These are phyloP conservation scores for Boletus sensibilis DNA, from an alignment of 768 basidiomycete species.

Conservation along the genomic window DNA sequence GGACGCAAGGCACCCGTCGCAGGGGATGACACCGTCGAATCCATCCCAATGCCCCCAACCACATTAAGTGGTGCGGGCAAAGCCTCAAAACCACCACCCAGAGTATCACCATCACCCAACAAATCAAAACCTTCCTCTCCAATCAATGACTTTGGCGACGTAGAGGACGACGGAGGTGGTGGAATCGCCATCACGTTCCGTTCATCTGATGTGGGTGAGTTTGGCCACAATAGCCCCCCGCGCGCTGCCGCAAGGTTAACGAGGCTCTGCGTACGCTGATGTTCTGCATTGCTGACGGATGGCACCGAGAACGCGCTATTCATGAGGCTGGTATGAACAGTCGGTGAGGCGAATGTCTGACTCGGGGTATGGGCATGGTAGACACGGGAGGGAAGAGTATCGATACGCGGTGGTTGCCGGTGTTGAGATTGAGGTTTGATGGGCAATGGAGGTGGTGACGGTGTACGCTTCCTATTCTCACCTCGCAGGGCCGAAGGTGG, in stretches of 20 bases:
- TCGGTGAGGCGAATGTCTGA: conserved; percentile 14
- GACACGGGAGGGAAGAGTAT: conserved; percentile 14
- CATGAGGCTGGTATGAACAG: conserved; percentile 16
- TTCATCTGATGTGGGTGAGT: conserved; percentile 13
- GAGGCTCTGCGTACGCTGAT: conserved; percentile 56
- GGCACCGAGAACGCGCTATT: conserved; percentile 3
- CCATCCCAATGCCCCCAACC: neutral
- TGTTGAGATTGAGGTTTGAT: conserved; percentile 28
- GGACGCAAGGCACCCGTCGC: neutral
- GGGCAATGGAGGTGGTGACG: conserved; percentile 48
- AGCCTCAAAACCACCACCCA: neutral
- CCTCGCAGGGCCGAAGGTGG: conserved; percentile 16
- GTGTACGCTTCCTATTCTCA: conserved; percentile 33
- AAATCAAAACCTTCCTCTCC: conserved; percentile 16
- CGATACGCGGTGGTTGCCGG: conserved; percentile 5
- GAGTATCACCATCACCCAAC: conserved; percentile 12
- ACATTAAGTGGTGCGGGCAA: neutral
- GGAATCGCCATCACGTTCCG: conserved; percentile 32
- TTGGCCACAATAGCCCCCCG: conserved; percentile 41
- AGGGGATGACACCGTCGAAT: neutral
- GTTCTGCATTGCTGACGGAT: conserved; percentile 42
- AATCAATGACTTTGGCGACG: neutral
- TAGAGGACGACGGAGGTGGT: conserved; percentile 20
- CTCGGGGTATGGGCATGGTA: conserved; percentile 21
- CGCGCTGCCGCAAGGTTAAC: conserved; percentile 55